Percentiles rank a stretch among this genome's conserved stretches.
Evolutionary conservation across 768 basidiomycete genomes (phyloP).

Genomic region (Lactifluus hygrophoroides): DNA sequence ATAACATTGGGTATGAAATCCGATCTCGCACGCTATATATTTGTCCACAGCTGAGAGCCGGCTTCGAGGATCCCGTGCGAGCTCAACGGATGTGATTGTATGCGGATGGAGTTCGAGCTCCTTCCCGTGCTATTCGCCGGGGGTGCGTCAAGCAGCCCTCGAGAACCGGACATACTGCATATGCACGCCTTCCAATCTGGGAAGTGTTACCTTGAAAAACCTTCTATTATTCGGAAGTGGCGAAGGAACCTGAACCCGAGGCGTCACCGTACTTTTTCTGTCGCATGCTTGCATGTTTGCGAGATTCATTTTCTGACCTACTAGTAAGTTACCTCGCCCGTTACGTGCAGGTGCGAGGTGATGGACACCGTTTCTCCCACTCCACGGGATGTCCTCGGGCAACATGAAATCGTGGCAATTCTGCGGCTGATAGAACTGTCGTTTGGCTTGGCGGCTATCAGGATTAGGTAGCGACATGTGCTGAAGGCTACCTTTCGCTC

Average conservation of each 20-base stretch:
- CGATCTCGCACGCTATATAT: neutral
- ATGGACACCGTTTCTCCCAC: conserved; percentile 1
- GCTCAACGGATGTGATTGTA: neutral
- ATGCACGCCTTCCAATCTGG: conserved; percentile 1
- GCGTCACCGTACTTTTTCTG: neutral
- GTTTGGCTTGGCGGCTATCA: neutral
- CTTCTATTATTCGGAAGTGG: neutral
- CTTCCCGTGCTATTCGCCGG: conserved; percentile 11
- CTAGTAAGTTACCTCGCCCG: neutral
- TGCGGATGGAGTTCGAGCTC: conserved; percentile 3
- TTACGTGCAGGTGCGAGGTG: neutral
- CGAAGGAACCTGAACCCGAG: neutral
- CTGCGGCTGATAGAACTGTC: neutral
- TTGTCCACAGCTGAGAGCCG: neutral
- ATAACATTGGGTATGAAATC: neutral
- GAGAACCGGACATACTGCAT: neutral
- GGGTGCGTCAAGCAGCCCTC: neutral
- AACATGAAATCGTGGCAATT: neutral
- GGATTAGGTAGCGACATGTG: neutral
- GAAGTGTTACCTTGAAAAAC: neutral
- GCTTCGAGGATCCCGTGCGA: conserved; percentile 2
- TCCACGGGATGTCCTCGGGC: neutral
- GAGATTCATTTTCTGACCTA: neutral
- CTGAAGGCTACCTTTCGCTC: neutral
- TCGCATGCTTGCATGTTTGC: neutral